Evolutionary conservation across 345 rosid species (phyloP), one percentile per base, ranked within the genome.

Genomic region (Physaria fendleri): DNA sequence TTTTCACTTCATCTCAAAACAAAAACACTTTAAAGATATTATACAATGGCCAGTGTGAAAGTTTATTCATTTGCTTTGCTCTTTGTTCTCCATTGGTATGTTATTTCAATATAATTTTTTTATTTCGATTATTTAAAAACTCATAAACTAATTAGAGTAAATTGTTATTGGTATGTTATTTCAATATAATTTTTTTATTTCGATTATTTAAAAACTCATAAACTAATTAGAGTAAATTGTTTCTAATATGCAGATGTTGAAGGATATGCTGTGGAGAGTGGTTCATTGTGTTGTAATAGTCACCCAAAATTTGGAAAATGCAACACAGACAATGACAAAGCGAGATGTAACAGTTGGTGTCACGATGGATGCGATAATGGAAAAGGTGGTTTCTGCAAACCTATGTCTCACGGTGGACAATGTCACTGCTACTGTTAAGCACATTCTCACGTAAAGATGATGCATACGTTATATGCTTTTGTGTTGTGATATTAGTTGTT

Each of bases 291-390:
- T 23, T 64, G 69, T 43, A 54, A 64, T 48, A 64, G 14, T 20
- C 62, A 54, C 7, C 62, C 62, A 5, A 64, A 44, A 16, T 64
- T 64, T 44, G 69, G 69, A 7, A 54, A 64, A 12, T 54, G 69
- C 13, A 17, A 54, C 12, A 21, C 69, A 10, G 27, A 5, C 23
- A n/a, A 65, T 10, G 63, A 56, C 53, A 28, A 28, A 0, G 33
- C 10, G 45, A 35, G 63, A 37, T 56, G 64, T 29, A 65, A 64
- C 37, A 2, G 27, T 30, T 64, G 53, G 45, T 64, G 69, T 64
- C 53, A 15, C 21, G 3, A 16, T 6, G 69, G 69, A 2, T 64
- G 45, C 37, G 17, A 6, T 12, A 43, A 64, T 34, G 55, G 53
- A 1, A 64, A 20, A 63, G 68, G 43, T 0, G 68, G 68, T 41